Percentiles rank a stretch among this genome's conserved stretches.
Conservation (phyloP, 768 basidiomycete species). For the Coprinopsis strossmayeri region DNA sequence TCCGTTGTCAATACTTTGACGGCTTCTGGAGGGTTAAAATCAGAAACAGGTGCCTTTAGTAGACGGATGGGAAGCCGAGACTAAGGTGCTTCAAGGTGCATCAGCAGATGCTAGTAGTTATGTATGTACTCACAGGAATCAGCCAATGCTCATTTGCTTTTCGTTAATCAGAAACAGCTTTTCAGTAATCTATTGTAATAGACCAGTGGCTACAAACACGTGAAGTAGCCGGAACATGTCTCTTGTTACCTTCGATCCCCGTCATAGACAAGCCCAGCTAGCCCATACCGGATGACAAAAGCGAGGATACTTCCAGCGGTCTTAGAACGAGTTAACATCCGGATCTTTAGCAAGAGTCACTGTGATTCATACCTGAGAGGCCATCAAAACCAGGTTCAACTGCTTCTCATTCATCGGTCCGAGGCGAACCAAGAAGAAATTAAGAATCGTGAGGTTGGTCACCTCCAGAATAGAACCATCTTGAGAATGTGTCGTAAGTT, state of each 20-base stretch:
- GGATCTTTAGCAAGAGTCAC: not conserved
- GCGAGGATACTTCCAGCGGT: conserved; percentile 71
- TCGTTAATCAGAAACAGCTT: no score
- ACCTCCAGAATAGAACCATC: conserved; percentile 58
- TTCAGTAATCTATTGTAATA: no score
- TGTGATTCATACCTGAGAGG: conserved; percentile 51
- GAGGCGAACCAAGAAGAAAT: conserved; percentile 70
- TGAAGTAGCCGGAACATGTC: conserved; percentile 1
- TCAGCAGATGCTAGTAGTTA: no score
- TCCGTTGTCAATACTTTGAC: not conserved
- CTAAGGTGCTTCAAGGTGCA: no score
- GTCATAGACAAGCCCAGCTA: conserved; percentile 86
- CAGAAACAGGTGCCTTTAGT: no score
- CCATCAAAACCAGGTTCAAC: conserved; percentile 68
- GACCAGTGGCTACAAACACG: not conserved
- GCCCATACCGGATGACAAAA: conserved; percentile 84
- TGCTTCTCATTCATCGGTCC: conserved; percentile 85
- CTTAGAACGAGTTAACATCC: conserved; percentile 28
- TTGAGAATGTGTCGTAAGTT: conserved; percentile 48
- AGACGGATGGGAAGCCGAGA: no score
- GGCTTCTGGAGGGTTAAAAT: not conserved
- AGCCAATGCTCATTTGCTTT: no score
- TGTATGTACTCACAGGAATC: no score
- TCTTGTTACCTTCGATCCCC: conserved; percentile 69
- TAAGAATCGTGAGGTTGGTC: conserved; percentile 90